Percentiles rank a stretch among this genome's conserved stretches.
Conservation (phyloP, 805 yeast species). For the Spathaspora hagerdaliae region DNA sequence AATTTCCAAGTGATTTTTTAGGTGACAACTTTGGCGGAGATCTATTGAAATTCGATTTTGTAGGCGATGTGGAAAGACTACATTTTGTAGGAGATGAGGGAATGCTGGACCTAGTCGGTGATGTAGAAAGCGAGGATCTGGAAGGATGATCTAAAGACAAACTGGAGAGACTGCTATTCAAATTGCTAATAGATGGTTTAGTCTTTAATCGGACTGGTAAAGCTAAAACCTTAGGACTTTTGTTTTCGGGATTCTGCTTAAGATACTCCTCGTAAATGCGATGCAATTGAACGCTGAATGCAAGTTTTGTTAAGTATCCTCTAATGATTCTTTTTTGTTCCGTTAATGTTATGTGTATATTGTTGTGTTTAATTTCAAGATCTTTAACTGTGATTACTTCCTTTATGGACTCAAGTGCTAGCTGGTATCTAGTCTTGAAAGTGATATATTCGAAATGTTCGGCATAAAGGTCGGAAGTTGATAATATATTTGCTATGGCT, state of each 20-base stretch:
- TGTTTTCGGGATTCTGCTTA: conserved; percentile 10
- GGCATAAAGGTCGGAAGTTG: conserved; percentile 48
- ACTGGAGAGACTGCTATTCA: not conserved
- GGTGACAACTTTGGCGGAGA: conserved; percentile 1
- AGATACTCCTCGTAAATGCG: conserved; percentile 47
- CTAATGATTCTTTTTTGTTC: conserved; percentile 41
- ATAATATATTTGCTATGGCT: conserved; percentile 23
- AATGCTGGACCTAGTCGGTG: not conserved
- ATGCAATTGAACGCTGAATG: conserved; percentile 62
- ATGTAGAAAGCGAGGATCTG: not conserved
- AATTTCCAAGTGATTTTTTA: conserved; percentile 4
- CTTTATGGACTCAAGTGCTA: conserved; percentile 29
- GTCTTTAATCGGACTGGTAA: conserved; percentile 1
- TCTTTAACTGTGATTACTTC: conserved; percentile 7
- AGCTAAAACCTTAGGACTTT: not conserved
- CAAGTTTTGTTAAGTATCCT: conserved; percentile 47
- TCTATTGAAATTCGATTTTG: not conserved
- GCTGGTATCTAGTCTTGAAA: conserved; percentile 30
- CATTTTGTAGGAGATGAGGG: not conserved
- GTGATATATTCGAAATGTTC: conserved; percentile 48
- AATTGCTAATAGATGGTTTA: conserved; percentile 4
- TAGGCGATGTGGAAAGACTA: conserved; percentile 4
- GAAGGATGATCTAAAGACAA: conserved; percentile 2
- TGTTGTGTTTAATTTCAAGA: not conserved
- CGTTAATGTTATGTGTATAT: conserved; percentile 20